Evolutionary conservation across 352 stramenopile genomes (phyloP).

Genomic region (Pythium guiyangense): DNA sequence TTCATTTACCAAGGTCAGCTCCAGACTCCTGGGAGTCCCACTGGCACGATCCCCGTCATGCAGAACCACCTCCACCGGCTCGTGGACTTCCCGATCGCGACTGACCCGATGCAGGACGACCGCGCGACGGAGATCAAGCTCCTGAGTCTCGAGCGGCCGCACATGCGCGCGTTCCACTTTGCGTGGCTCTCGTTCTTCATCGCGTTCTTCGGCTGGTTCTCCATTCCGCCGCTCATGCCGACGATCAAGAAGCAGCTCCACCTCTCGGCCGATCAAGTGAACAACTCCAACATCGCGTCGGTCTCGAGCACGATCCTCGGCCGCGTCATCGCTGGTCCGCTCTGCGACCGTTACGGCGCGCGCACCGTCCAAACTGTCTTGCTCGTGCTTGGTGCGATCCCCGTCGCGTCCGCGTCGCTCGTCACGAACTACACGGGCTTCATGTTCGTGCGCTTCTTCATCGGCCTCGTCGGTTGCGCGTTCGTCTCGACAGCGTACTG

Average conservation of each 20-base stretch:
- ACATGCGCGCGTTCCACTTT: slow-evolving; percentile 94
- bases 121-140: slow-evolving; percentile 51
- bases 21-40: neutral
- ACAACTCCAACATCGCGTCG: slow-evolving; percentile 88
- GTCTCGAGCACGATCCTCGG: slow-evolving; percentile 89
- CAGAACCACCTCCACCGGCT: no score
- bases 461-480: slow-evolving; percentile 90
- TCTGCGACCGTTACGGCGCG: slow-evolving; percentile 91
- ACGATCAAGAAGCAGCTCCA: slow-evolving; percentile 87
- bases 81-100: slow-evolving; percentile 16
- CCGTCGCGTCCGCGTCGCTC: slow-evolving; percentile 78
- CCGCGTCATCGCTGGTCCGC: slow-evolving; percentile 85
- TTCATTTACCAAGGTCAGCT: no score
- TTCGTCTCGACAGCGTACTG: slow-evolving; percentile 94
- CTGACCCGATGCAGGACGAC: slow-evolving; percentile 23
- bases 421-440: slow-evolving; percentile 75
- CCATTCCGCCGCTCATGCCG: slow-evolving; percentile 90
- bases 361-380: slow-evolving; percentile 78
- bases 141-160: slow-evolving; percentile 65
- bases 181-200: slow-evolving; percentile 93
- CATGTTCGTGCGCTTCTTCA: slow-evolving; percentile 89
- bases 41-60: no score
- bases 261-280: slow-evolving; percentile 84
- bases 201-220: slow-evolving; percentile 95
- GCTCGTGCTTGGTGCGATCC: slow-evolving; percentile 76